Conservation (phyloP, 768 basidiomycete genomes). For the Termitomyces sp. region DNA sequence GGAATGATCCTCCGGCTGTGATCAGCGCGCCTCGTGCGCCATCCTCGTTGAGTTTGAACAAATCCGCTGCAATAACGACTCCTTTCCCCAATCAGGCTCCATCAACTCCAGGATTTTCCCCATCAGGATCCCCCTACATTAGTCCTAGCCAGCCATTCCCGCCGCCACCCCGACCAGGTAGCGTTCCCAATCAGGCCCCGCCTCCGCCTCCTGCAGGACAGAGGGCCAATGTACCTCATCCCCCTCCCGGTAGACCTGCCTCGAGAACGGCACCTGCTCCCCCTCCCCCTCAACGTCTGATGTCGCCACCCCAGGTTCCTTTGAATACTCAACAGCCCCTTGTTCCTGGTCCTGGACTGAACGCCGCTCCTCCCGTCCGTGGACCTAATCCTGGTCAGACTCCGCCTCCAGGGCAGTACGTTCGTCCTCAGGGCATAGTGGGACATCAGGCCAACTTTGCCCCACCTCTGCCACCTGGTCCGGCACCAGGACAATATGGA, state of each 20-base stretch:
- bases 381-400: conserved; percentile 36
- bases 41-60: conserved; percentile 38
- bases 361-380: conserved; percentile 39
- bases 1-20: conserved; percentile 83
- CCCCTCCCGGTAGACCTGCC: conserved; percentile 26
- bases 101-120: conserved; percentile 38
- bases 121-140: conserved; percentile 38
- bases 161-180: conserved; percentile 63
- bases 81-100: conserved; percentile 76
- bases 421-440: conserved; percentile 22
- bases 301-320: conserved; percentile 38
- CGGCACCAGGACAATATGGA: conserved; percentile 21
- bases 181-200: conserved; percentile 45
- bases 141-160: conserved; percentile 44
- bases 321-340: conserved; percentile 33
- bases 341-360: conserved; percentile 39
- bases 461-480: conserved; percentile 21
- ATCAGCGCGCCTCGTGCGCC: conserved; percentile 46
- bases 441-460: conserved; percentile 21
- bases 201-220: conserved; percentile 33
- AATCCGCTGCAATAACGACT: conserved; percentile 72
- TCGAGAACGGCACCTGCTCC: conserved; percentile 19
- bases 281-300: conserved; percentile 35
- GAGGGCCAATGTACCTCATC: conserved; percentile 28
- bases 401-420: conserved; percentile 36